Conservation (phyloP, 228 moss, liverwort and hornwort species). For the Sphagnum fallax region DNA sequence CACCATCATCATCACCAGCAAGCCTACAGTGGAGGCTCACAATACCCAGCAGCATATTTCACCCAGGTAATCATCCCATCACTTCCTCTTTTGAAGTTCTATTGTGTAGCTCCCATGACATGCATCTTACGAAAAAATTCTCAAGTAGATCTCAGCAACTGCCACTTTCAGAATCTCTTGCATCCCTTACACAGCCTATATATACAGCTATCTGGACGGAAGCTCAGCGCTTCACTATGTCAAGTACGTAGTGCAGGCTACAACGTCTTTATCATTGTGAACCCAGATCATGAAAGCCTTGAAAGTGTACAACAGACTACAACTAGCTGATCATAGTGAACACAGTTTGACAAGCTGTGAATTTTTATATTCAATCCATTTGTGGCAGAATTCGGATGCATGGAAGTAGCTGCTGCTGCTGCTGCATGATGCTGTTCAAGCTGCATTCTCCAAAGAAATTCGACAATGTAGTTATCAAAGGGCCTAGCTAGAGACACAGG, state of each 20-base stretch:
- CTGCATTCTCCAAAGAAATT: no score
- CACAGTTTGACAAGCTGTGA: not conserved
- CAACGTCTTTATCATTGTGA: conserved; percentile 4
- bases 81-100: not conserved
- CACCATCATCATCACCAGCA: conserved; percentile 55
- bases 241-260: no score
- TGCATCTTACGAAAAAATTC: not conserved
- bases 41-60: conserved; percentile 36
- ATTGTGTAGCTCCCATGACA: not conserved
- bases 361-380: not conserved
- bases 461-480: no score
- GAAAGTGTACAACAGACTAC: not conserved
- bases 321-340: conserved; percentile 9
- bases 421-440: no score
- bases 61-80: conserved; percentile 20
- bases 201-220: no score
- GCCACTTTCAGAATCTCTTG: conserved; percentile 2
- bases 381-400: conserved; percentile 41
- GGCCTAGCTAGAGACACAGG: no score
- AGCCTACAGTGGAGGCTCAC: conserved; percentile 22
- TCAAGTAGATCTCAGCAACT: not conserved
- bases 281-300: not conserved
- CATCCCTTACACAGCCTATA: no score
- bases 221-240: no score
- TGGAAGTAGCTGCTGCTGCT: conserved; percentile 26